Evolutionary conservation across 306 rosid species (phyloP).

Genomic region (Comarum palustre): DNA sequence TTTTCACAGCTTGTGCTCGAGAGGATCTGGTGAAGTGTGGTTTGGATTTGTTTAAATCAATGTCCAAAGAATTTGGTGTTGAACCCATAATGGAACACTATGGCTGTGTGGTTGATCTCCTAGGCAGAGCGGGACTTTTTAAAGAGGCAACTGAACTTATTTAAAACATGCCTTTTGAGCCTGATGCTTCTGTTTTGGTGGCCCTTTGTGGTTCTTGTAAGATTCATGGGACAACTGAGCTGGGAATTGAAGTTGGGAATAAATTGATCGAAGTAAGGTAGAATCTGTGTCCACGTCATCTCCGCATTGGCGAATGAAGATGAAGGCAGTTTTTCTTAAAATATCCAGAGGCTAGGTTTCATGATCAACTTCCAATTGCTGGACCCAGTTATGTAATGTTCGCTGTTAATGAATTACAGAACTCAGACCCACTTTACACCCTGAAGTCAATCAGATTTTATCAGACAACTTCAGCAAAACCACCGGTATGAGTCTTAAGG

Average conservation of each 20-base stretch:
- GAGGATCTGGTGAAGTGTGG: constrained; percentile 51
- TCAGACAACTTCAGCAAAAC: background rate
- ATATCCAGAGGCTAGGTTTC: background rate
- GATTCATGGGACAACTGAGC: constrained; percentile 66
- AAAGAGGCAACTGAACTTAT: constrained; percentile 56
- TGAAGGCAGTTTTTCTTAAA: background rate
- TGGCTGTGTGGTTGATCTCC: constrained; percentile 70
- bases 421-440: background rate
- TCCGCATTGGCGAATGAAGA: background rate
- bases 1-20: constrained; percentile 75
- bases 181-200: constrained; percentile 60
- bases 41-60: constrained; percentile 49
- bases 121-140: constrained; percentile 71
- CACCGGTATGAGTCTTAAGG: background rate
- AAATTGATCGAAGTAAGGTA: constrained; percentile 29
- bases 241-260: constrained; percentile 58
- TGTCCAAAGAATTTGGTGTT: constrained; percentile 42
- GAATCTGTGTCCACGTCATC: background rate
- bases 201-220: constrained; percentile 75
- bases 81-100: constrained; percentile 60
- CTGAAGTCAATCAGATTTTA: background rate
- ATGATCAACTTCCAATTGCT: background rate
- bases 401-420: background rate
- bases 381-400: background rate
- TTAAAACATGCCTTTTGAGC: constrained; percentile 60